Evolutionary conservation across 2,329 filamentous ascomycete genomes (phyloP).

Genomic region (Sporothrix brasiliensis): DNA sequence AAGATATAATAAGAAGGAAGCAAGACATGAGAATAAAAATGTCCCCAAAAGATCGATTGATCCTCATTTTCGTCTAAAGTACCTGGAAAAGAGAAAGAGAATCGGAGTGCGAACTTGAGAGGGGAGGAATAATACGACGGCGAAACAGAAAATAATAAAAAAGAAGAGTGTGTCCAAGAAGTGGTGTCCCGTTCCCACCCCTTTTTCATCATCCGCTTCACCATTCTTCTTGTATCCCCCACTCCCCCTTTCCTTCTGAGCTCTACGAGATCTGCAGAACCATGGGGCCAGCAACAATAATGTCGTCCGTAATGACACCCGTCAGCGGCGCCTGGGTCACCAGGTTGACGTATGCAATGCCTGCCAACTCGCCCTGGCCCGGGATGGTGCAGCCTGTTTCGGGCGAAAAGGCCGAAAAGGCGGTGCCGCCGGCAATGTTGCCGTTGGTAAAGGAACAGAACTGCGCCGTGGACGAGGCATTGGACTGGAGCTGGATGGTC

Average conservation of each 20-base stretch:
- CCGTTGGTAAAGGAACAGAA: constrained; percentile 71
- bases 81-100: constrained; percentile 14
- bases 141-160: not conserved
- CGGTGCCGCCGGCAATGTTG: constrained; percentile 58
- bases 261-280: constrained; percentile 55
- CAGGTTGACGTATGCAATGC: constrained; percentile 69
- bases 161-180: not conserved
- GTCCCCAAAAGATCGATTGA: constrained; percentile 24
- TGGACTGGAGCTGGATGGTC: constrained; percentile 53
- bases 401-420: constrained; percentile 60
- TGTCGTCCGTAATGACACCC: constrained; percentile 61
- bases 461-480: constrained; percentile 54
- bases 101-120: not conserved
- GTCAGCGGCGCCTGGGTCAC: constrained; percentile 56
- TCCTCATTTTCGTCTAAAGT: constrained; percentile 28
- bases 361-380: constrained; percentile 55
- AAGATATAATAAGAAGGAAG: constrained; percentile 25
- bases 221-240: not conserved
- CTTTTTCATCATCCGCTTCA: not conserved
- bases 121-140: not conserved
- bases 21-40: constrained; percentile 16
- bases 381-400: constrained; percentile 63
- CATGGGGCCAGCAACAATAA: constrained; percentile 67
- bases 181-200: not conserved
- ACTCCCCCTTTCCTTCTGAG: constrained; percentile 34